Evolutionary conservation across 2,329 filamentous ascomycete genomes (phyloP), one percentile per base, ranked within the genome.

Genomic region (Colletotrichum coccodes): DNA sequence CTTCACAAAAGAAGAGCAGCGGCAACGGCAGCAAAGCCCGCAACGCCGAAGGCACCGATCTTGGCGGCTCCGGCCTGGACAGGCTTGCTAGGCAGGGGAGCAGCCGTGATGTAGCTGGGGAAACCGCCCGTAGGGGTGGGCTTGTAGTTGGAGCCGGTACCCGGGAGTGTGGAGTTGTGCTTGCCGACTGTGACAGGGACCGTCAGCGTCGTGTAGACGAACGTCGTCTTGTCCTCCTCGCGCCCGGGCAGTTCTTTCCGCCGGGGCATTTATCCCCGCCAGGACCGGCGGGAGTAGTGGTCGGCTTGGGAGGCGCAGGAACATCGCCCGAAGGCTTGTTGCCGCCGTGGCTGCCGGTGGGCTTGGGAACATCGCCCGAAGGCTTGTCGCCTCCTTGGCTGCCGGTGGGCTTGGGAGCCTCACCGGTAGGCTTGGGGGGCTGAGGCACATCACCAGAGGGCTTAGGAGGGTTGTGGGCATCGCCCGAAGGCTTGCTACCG

Each of bases 401-500:
- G 3, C n/a, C 34, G 6, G 44, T 21, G 11, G 44, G 46, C 18
- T 52, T 49, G 12, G 46, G 11, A 32, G n/a, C 53, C 18, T 50
- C 34, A 1, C 26, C 38, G 28, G 64, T 53, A n/a, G 59, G 9
- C 59, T 63, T 67, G 16, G 64, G 64, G 9, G 84, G 85, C 74
- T 83, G 75, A 9, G 77, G 73, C 40, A 76, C 73, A 8, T 72
- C 77, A 23, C 75, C 52, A 8, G 66, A 64, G 30, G 68, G 54
- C 40, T 38, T 50, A 6, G 58, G 26, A 23, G 58, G 34, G 32
- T 21, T 42, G 16, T 34, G 34, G 18, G 36, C 32, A 38, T 50
- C 57, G 16, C 57, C 52, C 4, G 66, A 64, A 42, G 68, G 54
- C 40, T 46, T 60, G 3, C 21, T 50, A 2, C 40, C 16, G n/a